Base-by-base conservation (phyloP, 345 rosid species). In the Bruguiera parviflora region DNA sequence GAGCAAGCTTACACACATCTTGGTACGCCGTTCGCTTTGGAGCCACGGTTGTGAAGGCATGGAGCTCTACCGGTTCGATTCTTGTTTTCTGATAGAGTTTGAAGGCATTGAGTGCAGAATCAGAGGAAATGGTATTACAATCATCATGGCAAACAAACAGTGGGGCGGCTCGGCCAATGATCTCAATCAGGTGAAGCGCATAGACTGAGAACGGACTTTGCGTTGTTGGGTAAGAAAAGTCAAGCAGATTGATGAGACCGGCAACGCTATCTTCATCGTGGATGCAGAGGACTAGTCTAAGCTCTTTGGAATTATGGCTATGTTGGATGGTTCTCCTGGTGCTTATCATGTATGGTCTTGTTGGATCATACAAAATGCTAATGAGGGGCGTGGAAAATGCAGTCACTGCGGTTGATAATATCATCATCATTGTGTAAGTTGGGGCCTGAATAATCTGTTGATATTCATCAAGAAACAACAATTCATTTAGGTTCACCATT, bases 301-400 rank as follows among this genome's bases (percentile, higher is more conserved):
- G 58, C 58, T 4, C 28, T 53, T 21, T 24, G 27, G 22, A 8
- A 20, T 21, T 53, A 0, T 21, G 58, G 15, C 25, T 53, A 7
- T 53, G 58, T 53, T 53, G 58, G 28, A 53, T 53, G 46, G 96
- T 91, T 37, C 95, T 85, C 68, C 87, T 83, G 56, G 69, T 85
- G 78, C 75, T 88, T 19, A 86, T 84, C 82, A 80, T 82, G 67
- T 88, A 87, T 24, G 96, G 95, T 68, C 72, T 82, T 0, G 86
- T 76, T 24, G 97, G 97, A 70, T 91, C 92, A 11, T 88, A 91
- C 3, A 94, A 78, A 29, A 87, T 53, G 77, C 78, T 75, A 21
- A 89, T 87, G 35, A 88, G 19, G 0, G 92, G 91, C 6, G 87
- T 69, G 3, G 53, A 31, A 58, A 82, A 21, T 29, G 70, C 84